A percentile compares a stretch with the other conserved stretches of the same genome.
These are phyloP conservation scores for Pichia norvegensis DNA, from an alignment of 1,139 yeast species.

Conservation along the genomic window DNA sequence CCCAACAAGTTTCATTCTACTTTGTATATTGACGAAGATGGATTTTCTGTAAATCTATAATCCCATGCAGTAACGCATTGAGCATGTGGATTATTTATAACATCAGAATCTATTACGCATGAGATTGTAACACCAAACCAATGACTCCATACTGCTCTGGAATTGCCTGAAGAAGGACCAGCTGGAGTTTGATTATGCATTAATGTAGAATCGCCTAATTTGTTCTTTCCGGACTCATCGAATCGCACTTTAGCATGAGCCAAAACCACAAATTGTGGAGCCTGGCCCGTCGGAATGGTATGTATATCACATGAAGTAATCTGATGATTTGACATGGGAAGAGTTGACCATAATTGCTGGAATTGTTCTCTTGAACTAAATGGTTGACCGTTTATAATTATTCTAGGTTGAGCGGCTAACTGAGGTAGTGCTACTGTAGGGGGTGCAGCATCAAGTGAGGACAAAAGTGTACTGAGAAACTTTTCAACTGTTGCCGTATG, in stretches of 20 bases:
- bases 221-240: slow-evolving; percentile 64
- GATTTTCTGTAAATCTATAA: slow-evolving; percentile 58
- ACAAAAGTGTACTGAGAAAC: slow-evolving; percentile 23
- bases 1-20: slow-evolving; percentile 13
- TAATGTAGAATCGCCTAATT: slow-evolving; percentile 55
- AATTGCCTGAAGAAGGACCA: slow-evolving; percentile 2
- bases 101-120: slow-evolving; percentile 50
- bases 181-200: slow-evolving; percentile 31
- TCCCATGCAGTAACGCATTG: slow-evolving; percentile 49
- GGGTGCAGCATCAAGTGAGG: slow-evolving; percentile 22
- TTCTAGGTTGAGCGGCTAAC: slow-evolving; percentile 40
- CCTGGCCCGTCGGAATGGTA: slow-evolving; percentile 57
- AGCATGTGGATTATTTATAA: slow-evolving; percentile 34
- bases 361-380: slow-evolving; percentile 52
- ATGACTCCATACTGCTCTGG: slow-evolving; percentile 33
- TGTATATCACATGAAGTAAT: slow-evolving; percentile 60
- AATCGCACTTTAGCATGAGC: slow-evolving; percentile 61
- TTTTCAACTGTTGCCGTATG: slow-evolving; percentile 22
- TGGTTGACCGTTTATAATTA: slow-evolving; percentile 62
- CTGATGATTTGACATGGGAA: slow-evolving; percentile 58
- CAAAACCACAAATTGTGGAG: slow-evolving; percentile 36
- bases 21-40: slow-evolving; percentile 46
- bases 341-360: slow-evolving; percentile 55
- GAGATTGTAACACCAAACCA: slow-evolving; percentile 61
- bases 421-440: slow-evolving; percentile 29